Conservation (phyloP, 768 basidiomycete species). For the Suillus lakei region DNA sequence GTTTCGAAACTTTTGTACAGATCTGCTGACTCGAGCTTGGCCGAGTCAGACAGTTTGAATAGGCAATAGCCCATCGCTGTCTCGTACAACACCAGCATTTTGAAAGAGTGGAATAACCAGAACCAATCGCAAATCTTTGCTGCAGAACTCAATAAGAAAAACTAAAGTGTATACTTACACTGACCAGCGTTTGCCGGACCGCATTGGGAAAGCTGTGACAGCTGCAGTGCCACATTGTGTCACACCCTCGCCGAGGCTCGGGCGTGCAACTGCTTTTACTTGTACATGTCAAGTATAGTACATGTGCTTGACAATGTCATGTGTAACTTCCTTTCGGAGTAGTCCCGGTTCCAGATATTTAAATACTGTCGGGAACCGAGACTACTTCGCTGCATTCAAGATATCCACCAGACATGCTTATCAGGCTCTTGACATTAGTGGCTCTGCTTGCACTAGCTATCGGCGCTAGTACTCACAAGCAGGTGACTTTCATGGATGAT, state of each 20-base stretch:
- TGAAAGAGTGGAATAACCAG: conserved; percentile 21
- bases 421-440: neutral
- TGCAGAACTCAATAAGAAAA: conserved; percentile 8
- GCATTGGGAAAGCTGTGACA: neutral
- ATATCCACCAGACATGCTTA: neutral
- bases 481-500: neutral
- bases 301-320: neutral
- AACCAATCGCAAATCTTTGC: conserved; percentile 11
- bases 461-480: neutral
- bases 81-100: conserved; percentile 96
- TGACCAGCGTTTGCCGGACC: neutral
- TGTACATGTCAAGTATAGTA: neutral
- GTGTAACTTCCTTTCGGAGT: neutral
- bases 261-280: neutral
- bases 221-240: neutral
- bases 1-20: conserved; percentile 93
- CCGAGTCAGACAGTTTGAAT: conserved; percentile 91
- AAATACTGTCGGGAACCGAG: neutral
- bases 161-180: conserved; percentile 4
- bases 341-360: conserved; percentile 1
- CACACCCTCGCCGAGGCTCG: neutral
- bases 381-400: neutral
- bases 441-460: neutral
- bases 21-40: conserved; percentile 85
- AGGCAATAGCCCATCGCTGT: conserved; percentile 96